Percentiles rank a stretch among this genome's conserved stretches.
These are phyloP conservation scores for Camillea tinctor DNA, from an alignment of 2,329 filamentous ascomycete genomes.

Conservation along the genomic window DNA sequence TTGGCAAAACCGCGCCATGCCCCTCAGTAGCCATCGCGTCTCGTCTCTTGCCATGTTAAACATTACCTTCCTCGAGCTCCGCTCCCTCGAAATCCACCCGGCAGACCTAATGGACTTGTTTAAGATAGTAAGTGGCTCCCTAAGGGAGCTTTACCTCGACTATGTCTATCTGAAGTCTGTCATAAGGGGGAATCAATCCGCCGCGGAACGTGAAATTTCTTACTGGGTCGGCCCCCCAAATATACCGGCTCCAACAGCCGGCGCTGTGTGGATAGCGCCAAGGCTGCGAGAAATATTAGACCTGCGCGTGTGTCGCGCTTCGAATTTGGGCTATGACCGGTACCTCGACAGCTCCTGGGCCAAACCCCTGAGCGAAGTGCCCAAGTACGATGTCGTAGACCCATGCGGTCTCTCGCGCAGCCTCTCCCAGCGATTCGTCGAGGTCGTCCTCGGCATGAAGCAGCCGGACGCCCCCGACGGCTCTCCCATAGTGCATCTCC, in stretches of 20 bases:
- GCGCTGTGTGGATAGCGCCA: slow-evolving; percentile 43
- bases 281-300: slow-evolving; percentile 35
- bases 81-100: slow-evolving; percentile 39
- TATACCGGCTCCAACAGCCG: slow-evolving; percentile 34
- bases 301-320: slow-evolving; percentile 43
- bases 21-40: slow-evolving; percentile 35
- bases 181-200: slow-evolving; percentile 24
- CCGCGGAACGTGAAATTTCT: slow-evolving; percentile 34
- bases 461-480: slow-evolving; percentile 37
- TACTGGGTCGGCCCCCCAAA: slow-evolving; percentile 49
- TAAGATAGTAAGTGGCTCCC: slow-evolving; percentile 37
- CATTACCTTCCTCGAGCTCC: slow-evolving; percentile 45
- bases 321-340: slow-evolving; percentile 44
- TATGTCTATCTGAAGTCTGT: slow-evolving; percentile 45
- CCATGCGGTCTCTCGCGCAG: slow-evolving; percentile 40
- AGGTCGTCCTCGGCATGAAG: slow-evolving; percentile 41
- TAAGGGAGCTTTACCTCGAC: slow-evolving; percentile 46
- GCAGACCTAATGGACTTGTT: slow-evolving; percentile 35
- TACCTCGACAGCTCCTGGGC: slow-evolving; percentile 34
- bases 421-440: slow-evolving; percentile 47
- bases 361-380: slow-evolving; percentile 18
- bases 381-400: slow-evolving; percentile 41
- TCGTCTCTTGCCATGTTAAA: slow-evolving; percentile 26
- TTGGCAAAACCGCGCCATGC: slow-evolving; percentile 41
- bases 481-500: slow-evolving; percentile 35